Conservation (phyloP, 495 filamentous ascomycete genomes). For the Tuber magnatum region DNA sequence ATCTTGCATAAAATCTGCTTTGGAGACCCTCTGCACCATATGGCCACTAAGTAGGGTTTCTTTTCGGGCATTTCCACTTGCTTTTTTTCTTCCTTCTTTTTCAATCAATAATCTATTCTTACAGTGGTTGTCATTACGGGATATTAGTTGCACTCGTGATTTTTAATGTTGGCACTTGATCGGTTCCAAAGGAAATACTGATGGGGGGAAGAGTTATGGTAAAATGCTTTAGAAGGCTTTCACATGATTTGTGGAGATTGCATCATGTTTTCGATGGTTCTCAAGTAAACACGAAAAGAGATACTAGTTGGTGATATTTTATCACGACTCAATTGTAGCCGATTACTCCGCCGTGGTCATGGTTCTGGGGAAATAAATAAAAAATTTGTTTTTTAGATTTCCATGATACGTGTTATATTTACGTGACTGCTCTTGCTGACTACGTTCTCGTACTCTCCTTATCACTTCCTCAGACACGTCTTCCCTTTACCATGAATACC, state of each 20-base stretch:
- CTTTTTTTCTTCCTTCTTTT: not conserved
- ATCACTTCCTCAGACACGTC: conserved; percentile 12
- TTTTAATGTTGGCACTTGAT: not conserved
- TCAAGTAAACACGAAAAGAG: conserved; percentile 4
- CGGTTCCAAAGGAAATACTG: not conserved
- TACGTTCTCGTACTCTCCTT: not conserved
- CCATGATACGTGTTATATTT: not conserved
- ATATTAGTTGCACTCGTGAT: not conserved
- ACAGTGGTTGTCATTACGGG: not conserved
- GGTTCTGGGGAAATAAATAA: not conserved
- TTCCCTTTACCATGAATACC: conserved; percentile 38
- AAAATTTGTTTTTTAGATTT: not conserved
- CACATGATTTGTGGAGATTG: conserved; percentile 5
- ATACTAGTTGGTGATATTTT: conserved; percentile 4
- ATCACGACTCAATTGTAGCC: conserved; percentile 1
- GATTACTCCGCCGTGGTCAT: conserved; percentile 2
- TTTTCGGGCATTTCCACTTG: not conserved
- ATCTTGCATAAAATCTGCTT: conserved; percentile 1
- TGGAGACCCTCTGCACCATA: conserved; percentile 3
- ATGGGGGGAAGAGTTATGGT: not conserved
- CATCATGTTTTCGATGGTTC: conserved; percentile 6
- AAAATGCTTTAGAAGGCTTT: not conserved
- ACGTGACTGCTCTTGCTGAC: not conserved
- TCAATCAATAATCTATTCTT: conserved; percentile 3
- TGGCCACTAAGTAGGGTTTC: not conserved